Base-by-base conservation (phyloP, 768 basidiomycete genomes). In the Pulveroboletus sp. region DNA sequence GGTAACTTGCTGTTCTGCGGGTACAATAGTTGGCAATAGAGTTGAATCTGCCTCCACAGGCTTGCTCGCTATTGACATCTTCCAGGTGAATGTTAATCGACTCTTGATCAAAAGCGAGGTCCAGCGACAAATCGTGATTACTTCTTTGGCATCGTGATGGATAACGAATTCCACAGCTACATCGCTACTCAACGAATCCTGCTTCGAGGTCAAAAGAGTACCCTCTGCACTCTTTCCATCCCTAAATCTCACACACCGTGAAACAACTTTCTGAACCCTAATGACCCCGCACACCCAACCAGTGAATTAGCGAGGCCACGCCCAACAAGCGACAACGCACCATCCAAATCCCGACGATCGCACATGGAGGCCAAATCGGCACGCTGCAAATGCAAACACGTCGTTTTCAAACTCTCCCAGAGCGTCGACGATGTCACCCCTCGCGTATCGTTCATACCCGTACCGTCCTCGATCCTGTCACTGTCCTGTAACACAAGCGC, bases 391-490 rank as follows among this genome's bases (percentile, higher is more conserved):
- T 93, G 83, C 64, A 92, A 60, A 64, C 89, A 90, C 33, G 85
- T 82, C 36, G 84, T 89, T 69, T 83, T 84, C 56, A 98, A 69
- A 60, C 86, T 89, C 45, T 92, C 89, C 95, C 95, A 98, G 36
- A 97, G 69, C 3, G 86, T 78, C 15, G 76, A 77, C 24, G 87
- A 85, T 2, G 84, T 86, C 40, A 94, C 81, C 8, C 87, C 89
- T 36, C 85, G 82, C 37, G 70, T 72, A 45, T 80, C 76, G 45
- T 78, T 76, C 52, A 67, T 59, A 3, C 73, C 57, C 40, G 63
- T 59, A 7, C 64, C 60, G 28, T 81, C 77, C n/a, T 61, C 60
- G n/a, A 85, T 75, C 8, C 83, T 79, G 58, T 97, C 94, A 43
- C 80, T 82, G 52, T 94, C 89, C 67, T 99, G 96, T 24, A 97